Evolutionary conservation across 1,139 yeast genomes (phyloP).

Genomic region (Saccharomyces hybrid): DNA sequence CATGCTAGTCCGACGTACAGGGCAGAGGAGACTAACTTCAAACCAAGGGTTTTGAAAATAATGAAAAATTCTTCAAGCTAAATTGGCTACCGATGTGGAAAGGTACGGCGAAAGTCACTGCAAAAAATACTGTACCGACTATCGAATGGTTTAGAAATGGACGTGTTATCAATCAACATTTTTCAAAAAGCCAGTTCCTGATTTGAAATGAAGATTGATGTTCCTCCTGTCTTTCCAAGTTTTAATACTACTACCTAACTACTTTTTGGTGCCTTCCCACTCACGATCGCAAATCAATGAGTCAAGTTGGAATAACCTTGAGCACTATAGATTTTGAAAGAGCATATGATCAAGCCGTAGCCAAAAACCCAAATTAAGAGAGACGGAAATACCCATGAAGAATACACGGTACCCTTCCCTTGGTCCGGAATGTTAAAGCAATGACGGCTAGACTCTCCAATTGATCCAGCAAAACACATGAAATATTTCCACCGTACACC

Average conservation of each 20-base stretch:
- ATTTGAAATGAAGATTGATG: neutral
- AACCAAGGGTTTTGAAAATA: neutral
- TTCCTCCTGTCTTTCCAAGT: neutral
- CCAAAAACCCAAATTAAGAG: neutral
- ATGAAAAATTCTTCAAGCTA: neutral
- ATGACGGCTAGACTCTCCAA: neutral
- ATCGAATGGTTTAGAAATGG: neutral
- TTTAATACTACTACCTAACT: neutral
- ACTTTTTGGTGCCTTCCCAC: neutral
- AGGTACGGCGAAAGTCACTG: neutral
- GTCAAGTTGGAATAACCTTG: neutral
- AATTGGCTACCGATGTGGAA: neutral
- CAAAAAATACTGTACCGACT: neutral
- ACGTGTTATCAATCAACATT: neutral
- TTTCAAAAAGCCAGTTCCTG: neutral
- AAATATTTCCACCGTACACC: neutral
- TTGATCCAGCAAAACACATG: neutral
- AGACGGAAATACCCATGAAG: neutral
- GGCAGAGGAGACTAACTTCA: neutral
- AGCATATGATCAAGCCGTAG: neutral
- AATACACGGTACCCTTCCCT: neutral
- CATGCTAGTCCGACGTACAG: neutral
- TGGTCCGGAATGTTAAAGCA: neutral
- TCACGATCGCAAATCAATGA: neutral
- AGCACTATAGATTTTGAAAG: neutral